Evolutionary conservation across 1,139 yeast genomes (phyloP).

Genomic region (Taphrina deformans): DNA sequence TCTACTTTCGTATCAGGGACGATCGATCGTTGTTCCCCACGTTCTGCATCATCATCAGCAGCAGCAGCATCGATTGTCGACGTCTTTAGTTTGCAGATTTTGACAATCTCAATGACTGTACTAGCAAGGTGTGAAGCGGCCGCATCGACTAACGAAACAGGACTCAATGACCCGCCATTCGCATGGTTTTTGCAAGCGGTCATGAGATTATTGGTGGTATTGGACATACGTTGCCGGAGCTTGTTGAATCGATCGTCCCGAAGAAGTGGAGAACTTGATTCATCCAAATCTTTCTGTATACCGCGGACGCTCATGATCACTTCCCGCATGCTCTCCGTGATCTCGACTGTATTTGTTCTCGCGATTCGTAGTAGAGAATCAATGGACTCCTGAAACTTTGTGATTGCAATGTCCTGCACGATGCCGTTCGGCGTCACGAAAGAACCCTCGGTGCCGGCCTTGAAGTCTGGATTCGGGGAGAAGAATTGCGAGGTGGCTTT

Average conservation of each 20-base stretch:
- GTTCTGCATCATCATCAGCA: not conserved
- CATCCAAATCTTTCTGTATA: slow-evolving; percentile 9
- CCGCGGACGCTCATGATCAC: slow-evolving; percentile 8
- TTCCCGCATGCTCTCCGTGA: slow-evolving; percentile 8
- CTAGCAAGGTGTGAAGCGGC: slow-evolving; percentile 75
- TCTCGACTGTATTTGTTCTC: not conserved
- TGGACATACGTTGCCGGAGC: slow-evolving; percentile 49
- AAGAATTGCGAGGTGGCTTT: slow-evolving; percentile 28
- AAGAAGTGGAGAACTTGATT: not conserved
- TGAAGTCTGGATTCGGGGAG: slow-evolving; percentile 15
- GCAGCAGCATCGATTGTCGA: not conserved
- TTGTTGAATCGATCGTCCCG: slow-evolving; percentile 31
- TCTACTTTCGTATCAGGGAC: not conserved
- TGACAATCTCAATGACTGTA: slow-evolving; percentile 68
- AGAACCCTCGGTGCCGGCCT: not conserved
- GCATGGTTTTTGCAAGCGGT: slow-evolving; percentile 79
- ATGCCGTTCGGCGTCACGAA: slow-evolving; percentile 6
- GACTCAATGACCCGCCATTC: slow-evolving; percentile 62
- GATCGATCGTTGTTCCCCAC: not conserved
- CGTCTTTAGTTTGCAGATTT: slow-evolving; percentile 53
- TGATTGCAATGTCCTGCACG: slow-evolving; percentile 10
- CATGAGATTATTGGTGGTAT: slow-evolving; percentile 72
- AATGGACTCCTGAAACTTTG: slow-evolving; percentile 36
- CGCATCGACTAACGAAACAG: slow-evolving; percentile 71
- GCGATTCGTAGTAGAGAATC: slow-evolving; percentile 38